Conservation (phyloP, 2,329 filamentous ascomycete genomes). For the Aspergillus uvarum region DNA sequence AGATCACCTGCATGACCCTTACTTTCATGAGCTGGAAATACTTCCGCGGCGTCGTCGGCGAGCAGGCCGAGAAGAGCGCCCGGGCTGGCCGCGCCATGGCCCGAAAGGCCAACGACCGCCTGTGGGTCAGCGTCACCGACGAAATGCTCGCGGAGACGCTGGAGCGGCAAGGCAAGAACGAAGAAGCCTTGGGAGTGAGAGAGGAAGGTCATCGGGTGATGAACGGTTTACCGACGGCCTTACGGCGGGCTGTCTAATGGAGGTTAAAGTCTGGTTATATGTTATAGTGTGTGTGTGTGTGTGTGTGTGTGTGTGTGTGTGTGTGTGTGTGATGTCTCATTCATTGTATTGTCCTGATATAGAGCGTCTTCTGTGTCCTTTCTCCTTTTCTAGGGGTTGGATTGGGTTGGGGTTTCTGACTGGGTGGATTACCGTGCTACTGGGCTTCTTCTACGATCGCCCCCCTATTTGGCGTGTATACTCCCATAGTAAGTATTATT, state of each 20-base stretch:
- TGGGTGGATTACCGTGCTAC: neutral
- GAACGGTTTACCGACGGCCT: slow-evolving; percentile 36
- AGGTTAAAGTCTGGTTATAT: neutral
- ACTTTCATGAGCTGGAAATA: slow-evolving; percentile 82
- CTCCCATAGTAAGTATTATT: neutral
- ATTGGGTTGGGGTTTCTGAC: neutral
- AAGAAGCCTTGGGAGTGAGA: slow-evolving; percentile 49
- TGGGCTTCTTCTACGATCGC: neutral
- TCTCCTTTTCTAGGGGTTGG: neutral
- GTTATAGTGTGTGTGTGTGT: neutral
- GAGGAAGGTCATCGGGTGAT: slow-evolving; percentile 47
- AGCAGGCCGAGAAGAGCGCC: slow-evolving; percentile 75
- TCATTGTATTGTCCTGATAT: neutral
- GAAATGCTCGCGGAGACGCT: slow-evolving; percentile 74
- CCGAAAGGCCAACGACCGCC: slow-evolving; percentile 65
- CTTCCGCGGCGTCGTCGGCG: slow-evolving; percentile 78
- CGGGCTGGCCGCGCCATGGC: slow-evolving; percentile 68
- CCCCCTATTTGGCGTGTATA: neutral
- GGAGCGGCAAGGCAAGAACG: slow-evolving; percentile 66
- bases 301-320: neutral
- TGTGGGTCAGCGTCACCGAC: slow-evolving; percentile 79
- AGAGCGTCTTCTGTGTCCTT: neutral
- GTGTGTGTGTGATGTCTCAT: neutral
- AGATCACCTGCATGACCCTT: slow-evolving; percentile 78
- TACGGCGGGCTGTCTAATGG: slow-evolving; percentile 31